Evolutionary conservation across 139 green algal genomes (phyloP).

Genomic region (Coelastrella sp.): DNA sequence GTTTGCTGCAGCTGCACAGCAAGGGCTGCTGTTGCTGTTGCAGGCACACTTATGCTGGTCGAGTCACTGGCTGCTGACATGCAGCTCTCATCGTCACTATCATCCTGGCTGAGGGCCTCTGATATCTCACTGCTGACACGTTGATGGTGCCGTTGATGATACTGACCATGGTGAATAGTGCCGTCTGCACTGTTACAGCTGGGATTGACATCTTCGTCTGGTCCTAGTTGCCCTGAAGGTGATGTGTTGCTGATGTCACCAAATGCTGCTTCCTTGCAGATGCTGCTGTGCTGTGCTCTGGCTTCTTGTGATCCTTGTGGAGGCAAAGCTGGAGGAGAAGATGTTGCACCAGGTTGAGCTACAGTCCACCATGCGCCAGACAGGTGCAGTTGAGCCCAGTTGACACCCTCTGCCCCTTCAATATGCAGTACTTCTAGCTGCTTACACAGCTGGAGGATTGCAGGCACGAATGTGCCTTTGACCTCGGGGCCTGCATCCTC

Average conservation of each 20-base stretch:
- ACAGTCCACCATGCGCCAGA: neutral
- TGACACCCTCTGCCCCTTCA: constrained; percentile 53
- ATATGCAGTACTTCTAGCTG: constrained; percentile 58
- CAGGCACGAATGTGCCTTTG: constrained; percentile 59
- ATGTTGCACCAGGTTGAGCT: neutral
- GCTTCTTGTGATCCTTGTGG: neutral
- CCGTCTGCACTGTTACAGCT: constrained; percentile 3
- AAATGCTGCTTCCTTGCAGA: constrained; percentile 4
- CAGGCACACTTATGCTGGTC: constrained; percentile 34
- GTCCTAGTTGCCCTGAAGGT: neutral
- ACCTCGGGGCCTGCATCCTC: constrained; percentile 47
- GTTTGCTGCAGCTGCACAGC: constrained; percentile 26
- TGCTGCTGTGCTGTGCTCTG: neutral
- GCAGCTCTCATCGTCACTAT: constrained; percentile 37
- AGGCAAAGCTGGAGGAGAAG: neutral
- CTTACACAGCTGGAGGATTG: constrained; percentile 55
- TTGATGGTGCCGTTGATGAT: neutral
- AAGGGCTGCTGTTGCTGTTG: constrained; percentile 19
- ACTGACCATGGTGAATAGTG: neutral
- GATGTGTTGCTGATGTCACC: neutral
- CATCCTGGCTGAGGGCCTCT: neutral
- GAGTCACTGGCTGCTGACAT: constrained; percentile 14
- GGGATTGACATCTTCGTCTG: neutral
- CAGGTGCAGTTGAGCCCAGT: constrained; percentile 49
- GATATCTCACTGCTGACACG: constrained; percentile 6